Base-by-base conservation (phyloP, 2,329 filamentous ascomycete species). In the Penicillium rolfsii region DNA sequence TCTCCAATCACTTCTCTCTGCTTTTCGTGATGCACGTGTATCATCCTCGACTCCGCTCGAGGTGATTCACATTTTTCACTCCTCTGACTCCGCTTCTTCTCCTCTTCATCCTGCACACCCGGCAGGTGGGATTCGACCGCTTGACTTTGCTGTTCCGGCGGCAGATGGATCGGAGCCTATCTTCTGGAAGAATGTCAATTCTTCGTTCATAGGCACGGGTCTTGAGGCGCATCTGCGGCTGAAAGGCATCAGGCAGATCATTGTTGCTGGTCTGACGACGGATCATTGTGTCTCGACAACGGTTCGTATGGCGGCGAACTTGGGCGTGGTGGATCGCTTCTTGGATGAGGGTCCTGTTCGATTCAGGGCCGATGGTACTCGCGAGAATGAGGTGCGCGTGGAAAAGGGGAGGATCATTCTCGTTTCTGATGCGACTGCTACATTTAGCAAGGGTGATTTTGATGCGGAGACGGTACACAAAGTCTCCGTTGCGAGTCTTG, bases 251-350 rank as follows among this genome's bases (percentile, higher is more conserved):
- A 60, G 74, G 9, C 78, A 80, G 59, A 69, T 82, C 0, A 59
- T 82, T 19, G 66, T 82, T 30, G 71, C 70, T 2, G 81, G 81
- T 0, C 60, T 83, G 58, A 81, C 78, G 3, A 82, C 81, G 38
- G 81, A 83, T 67, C 81, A 83, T 62, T 83, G 81, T 56, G 80
- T 83, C 14, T 81, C 77, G 59, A 83, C 81, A 4, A 79, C 78
- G 2, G 75, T 77, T 26, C 76, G 81, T 7, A 81, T 82, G 79
- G 81, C 81, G 1, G 77, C 71, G 19, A 83, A 83, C 61, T 57
- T 83, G 45, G 73, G 75, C 5, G 77, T 83, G 16, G 75, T 78
- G 43, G 75, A 79, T 61, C 62, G 66, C 22, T 67, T 71, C 48
- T 45, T 63, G 4, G 63, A 63, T 12, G 56, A 62, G 24, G 64